Evolutionary conservation across 345 rosid genomes (phyloP).

Genomic region (Linum lewisii): DNA sequence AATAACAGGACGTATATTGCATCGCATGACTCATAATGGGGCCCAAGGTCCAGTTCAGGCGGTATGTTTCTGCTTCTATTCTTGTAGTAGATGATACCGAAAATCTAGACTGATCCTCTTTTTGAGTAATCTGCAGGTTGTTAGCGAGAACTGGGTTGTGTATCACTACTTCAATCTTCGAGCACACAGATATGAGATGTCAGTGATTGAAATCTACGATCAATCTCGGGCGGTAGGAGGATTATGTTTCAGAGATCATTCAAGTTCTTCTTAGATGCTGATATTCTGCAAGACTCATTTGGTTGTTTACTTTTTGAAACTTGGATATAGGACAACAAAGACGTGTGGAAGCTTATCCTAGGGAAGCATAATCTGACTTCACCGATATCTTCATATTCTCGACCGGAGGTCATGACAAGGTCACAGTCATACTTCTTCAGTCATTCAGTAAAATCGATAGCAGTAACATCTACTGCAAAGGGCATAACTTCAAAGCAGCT

Average conservation of each 20-base stretch:
- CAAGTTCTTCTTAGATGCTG: not conserved
- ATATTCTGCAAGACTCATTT: not conserved
- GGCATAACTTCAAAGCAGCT: constrained; percentile 98
- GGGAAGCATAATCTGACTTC: constrained; percentile 96
- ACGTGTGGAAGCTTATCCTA: constrained; percentile 77
- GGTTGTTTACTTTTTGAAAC: constrained; percentile 12
- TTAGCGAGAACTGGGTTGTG: constrained; percentile 97
- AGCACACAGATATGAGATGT: constrained; percentile 95
- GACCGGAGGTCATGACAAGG: constrained; percentile 75
- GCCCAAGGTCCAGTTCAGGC: constrained; percentile 91
- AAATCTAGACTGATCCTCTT: constrained; percentile 12
- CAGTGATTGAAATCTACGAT: constrained; percentile 88
- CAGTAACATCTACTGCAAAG: constrained; percentile 89
- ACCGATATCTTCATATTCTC: constrained; percentile 72
- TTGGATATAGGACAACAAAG: constrained; percentile 80
- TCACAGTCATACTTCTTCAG: constrained; percentile 92
- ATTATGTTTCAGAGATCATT: not conserved
- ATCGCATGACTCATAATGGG: constrained; percentile 91
- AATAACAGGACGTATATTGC: constrained; percentile 80
- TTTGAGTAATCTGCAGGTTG: constrained; percentile 47
- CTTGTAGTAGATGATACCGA: not conserved
- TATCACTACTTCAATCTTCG: constrained; percentile 97
- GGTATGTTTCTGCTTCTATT: constrained; percentile 36
- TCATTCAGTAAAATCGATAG: constrained; percentile 75
- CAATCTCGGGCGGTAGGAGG: constrained; percentile 90